Evolutionary conservation across 2,329 filamentous ascomycete species (phyloP), one percentile per base, ranked within the genome.

Genomic region (Trematosphaeria pertusa): DNA sequence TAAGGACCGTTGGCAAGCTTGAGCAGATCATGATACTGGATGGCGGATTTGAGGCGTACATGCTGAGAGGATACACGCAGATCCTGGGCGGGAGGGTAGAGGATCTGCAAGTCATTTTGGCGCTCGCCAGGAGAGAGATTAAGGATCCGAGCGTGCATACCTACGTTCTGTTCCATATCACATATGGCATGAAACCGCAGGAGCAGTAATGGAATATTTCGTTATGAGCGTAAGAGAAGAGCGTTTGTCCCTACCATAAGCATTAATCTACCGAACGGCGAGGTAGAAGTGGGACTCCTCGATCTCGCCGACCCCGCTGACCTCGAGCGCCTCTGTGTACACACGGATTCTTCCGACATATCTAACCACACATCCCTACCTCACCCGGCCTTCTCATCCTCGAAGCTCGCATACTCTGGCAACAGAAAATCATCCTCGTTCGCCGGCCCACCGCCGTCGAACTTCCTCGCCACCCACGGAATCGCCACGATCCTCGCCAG

Each of bases 11-110:
- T 1, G 58, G 59, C 0, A 46, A 43, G 22, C 44, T 61, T 6
- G 58, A 62, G 43, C 56, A 56, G 44, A 50, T 58, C 10, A 61
- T 59, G 56, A 61, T 62, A n/a, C 20, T 56, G 2, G 56, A 62
- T 21, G 56, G 58, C 3, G 59, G 58, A 1, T 61, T 62, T 19
- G 58, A 62, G 28, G 58, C 59, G 12, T 62, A 61, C 8, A 59
- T 61, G 59, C 20, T 61, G 28, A 39, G 59, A 12, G 59, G 59
- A 4, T 62, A 61, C 10, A 61, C 56, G 12, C 58, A 61, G 40
- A 46, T 58, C 1, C 17, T 60, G 4, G 50, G 48, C 0, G 48
- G 54, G 2, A 46, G 39, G 22, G 37, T 50, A 1, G 58, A 61
- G 20, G 55, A 59, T 38, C 36, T 62, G 37, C 52, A 54, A 37